phyloP scores from a whole-genome alignment of 148 eudicot genomes.

The Heliamphora exappendiculata region DNA sequence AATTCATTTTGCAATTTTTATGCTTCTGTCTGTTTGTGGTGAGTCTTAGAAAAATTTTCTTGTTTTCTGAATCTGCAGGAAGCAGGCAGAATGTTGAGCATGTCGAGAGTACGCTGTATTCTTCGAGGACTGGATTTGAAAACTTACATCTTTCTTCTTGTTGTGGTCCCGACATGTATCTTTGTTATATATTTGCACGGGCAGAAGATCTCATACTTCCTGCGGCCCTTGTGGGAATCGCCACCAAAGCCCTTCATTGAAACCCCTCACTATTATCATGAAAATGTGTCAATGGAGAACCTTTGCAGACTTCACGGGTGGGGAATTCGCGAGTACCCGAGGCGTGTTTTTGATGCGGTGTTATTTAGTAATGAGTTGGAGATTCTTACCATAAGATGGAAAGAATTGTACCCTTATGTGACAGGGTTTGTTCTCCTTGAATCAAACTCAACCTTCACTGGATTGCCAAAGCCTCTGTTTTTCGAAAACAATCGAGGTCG shows the following conservation, averaged over 20 bases:
- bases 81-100: slow-evolving; percentile 19
- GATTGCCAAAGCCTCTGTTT: slow-evolving; percentile 34
- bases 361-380: slow-evolving; percentile 42
- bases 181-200: slow-evolving; percentile 32
- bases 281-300: slow-evolving; percentile 37
- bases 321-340: slow-evolving; percentile 39
- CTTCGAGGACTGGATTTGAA: slow-evolving; percentile 33
- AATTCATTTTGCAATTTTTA: neutral
- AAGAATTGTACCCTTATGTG: slow-evolving; percentile 35
- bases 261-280: slow-evolving; percentile 43
- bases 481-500: slow-evolving; percentile 22
- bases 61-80: slow-evolving; percentile 20
- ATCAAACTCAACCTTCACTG: slow-evolving; percentile 44
- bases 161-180: slow-evolving; percentile 29
- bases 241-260: slow-evolving; percentile 42
- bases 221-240: slow-evolving; percentile 42
- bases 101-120: slow-evolving; percentile 31
- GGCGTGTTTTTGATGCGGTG: slow-evolving; percentile 47
- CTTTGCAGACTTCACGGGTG: slow-evolving; percentile 42
- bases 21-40: neutral
- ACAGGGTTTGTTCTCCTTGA: slow-evolving; percentile 44
- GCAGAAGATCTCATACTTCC: slow-evolving; percentile 37
- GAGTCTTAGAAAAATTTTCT: neutral
- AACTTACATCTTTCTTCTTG: slow-evolving; percentile 23
- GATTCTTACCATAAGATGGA: slow-evolving; percentile 38